Percentiles rank a stretch among this genome's conserved stretches.
Conservation (phyloP, 345 rosid species). For the Corchorus capsularis region DNA sequence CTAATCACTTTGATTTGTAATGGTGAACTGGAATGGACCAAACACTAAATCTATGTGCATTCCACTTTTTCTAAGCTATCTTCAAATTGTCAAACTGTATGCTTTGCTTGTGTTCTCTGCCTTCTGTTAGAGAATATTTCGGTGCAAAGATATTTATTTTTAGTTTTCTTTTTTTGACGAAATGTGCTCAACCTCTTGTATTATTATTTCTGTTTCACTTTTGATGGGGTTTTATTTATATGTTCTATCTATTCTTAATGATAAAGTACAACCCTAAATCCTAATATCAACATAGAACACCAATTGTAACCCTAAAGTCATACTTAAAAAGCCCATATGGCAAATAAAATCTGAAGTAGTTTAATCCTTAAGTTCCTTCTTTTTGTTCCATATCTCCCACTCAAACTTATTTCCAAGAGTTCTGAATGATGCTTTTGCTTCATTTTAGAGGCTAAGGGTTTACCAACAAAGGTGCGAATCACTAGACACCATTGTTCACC, state of each 20-base stretch:
- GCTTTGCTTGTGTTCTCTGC: background rate
- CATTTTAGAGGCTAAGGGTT: slow-evolving; percentile 67
- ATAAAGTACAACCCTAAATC: slow-evolving; percentile 1
- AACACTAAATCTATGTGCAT: background rate
- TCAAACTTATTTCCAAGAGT: background rate
- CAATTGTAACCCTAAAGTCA: background rate
- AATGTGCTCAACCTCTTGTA: background rate
- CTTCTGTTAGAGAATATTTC: background rate
- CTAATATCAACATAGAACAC: background rate
- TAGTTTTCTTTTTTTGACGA: background rate
- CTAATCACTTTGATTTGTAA: background rate
- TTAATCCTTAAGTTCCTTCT: slow-evolving; percentile 5
- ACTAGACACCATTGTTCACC: slow-evolving; percentile 73
- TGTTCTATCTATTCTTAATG: background rate
- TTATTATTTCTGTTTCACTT: background rate
- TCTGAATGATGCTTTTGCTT: slow-evolving; percentile 7
- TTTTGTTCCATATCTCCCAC: background rate
- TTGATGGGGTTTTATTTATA: background rate
- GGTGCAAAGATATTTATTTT: background rate
- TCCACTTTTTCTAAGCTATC: background rate
- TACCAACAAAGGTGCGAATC: slow-evolving; percentile 90
- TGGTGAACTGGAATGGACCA: background rate
- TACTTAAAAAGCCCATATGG: too few species aligned
- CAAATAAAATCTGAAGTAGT: background rate
- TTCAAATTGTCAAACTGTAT: background rate